Conservation (phyloP, 2,329 filamentous ascomycete genomes). For the Sporothrix curviconia region DNA sequence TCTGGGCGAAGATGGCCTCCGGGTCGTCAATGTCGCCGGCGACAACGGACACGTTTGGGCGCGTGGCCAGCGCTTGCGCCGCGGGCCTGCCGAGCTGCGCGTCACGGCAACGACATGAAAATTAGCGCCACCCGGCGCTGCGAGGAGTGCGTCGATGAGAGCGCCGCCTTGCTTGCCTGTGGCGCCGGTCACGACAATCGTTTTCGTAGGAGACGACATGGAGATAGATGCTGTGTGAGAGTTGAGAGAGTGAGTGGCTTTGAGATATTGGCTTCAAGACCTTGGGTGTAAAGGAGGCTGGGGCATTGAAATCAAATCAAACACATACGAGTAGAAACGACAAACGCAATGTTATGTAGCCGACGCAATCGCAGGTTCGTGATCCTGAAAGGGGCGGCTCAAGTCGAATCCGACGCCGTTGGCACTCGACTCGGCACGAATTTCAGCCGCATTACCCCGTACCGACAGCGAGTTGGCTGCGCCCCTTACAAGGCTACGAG, state of each 20-base stretch:
- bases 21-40: conserved; percentile 48
- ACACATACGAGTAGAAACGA: too few species aligned
- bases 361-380: neutral
- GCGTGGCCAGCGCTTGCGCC: conserved; percentile 36
- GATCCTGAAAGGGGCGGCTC: neutral
- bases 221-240: neutral
- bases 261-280: neutral
- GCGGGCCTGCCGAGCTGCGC: conserved; percentile 39
- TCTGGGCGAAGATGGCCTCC: conserved; percentile 40
- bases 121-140: conserved; percentile 3
- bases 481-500: neutral
- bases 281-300: neutral
- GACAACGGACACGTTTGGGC: conserved; percentile 45
- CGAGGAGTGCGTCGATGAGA: conserved; percentile 23
- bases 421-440: neutral
- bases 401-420: neutral
- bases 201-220: neutral
- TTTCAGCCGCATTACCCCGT: neutral
- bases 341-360: neutral
- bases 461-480: neutral
- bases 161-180: conserved; percentile 28
- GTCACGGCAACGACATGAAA: conserved; percentile 48
- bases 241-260: too few species aligned
- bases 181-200: conserved; percentile 24
- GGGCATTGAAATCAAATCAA: too few species aligned